phyloP scores from a whole-genome alignment of 2,329 filamentous ascomycete species.

The Corinectria fuckeliana region DNA sequence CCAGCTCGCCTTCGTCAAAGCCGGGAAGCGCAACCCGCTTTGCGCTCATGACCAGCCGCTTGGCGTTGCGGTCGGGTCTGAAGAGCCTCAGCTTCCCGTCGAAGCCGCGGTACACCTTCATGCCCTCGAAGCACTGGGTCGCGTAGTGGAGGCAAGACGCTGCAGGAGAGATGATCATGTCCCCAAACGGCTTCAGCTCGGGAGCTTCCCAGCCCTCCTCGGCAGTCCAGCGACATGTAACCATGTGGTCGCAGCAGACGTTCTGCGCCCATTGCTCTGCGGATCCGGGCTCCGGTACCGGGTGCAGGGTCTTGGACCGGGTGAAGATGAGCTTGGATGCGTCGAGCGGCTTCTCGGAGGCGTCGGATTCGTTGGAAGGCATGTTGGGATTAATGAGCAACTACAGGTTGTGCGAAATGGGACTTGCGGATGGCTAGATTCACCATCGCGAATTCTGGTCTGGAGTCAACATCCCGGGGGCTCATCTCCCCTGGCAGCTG shows the following conservation, averaged over 20 bases:
- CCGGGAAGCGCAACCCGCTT: conserved; percentile 8
- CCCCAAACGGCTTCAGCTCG: conserved; percentile 6
- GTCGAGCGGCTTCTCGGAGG: conserved; percentile 1
- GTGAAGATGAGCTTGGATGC: conserved; percentile 5
- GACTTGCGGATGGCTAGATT: background rate
- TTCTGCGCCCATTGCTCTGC: conserved; percentile 5
- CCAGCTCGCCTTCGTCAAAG: conserved; percentile 3
- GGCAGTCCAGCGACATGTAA: conserved; percentile 1
- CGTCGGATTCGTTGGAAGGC: background rate
- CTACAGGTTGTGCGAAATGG: background rate
- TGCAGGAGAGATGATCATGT: conserved; percentile 2
- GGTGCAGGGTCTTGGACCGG: background rate
- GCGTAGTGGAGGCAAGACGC: conserved; percentile 15
- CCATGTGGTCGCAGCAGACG: conserved; percentile 8
- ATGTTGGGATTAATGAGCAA: background rate
- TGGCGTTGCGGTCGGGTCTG: conserved; percentile 9
- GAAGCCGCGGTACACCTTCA: conserved; percentile 12
- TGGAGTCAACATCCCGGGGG: background rate
- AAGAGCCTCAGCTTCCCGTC: conserved; percentile 9
- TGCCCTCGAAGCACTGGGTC: conserved; percentile 15
- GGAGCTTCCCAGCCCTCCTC: conserved; percentile 10
- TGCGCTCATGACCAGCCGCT: conserved; percentile 7
- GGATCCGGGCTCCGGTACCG: conserved; percentile 1
- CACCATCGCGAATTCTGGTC: background rate
- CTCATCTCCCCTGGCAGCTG: background rate